These are phyloP conservation scores for Elsinoe arachidis DNA, from an alignment of 2,329 filamentous ascomycete species.

Conservation along the genomic window DNA sequence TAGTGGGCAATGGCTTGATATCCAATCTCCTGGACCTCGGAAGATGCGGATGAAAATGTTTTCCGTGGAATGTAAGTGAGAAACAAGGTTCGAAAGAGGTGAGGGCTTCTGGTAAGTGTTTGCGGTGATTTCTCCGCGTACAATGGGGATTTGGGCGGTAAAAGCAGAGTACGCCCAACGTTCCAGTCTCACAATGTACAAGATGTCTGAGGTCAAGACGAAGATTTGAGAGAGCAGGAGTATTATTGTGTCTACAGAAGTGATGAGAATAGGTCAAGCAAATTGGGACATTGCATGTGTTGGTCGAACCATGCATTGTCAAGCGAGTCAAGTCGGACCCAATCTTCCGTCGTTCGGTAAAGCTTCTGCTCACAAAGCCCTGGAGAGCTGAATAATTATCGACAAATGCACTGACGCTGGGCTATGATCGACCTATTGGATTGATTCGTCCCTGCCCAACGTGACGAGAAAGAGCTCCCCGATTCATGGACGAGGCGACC, in stretches of 20 bases:
- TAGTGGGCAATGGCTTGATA: conserved; percentile 2
- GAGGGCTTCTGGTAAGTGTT: background rate
- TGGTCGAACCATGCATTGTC: background rate
- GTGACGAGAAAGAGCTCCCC: background rate
- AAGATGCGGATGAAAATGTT: background rate
- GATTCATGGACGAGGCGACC: background rate
- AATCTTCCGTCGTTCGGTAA: background rate
- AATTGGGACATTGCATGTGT: background rate
- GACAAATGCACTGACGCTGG: conserved; percentile 5
- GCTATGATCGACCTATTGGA: background rate
- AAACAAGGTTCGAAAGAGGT: background rate
- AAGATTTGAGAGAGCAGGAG: no score
- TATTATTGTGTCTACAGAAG: background rate
- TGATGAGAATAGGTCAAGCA: background rate
- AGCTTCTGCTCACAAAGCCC: background rate
- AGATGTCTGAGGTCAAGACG: background rate
- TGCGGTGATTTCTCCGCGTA: background rate
- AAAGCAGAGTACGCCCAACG: background rate
- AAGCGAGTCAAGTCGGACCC: conserved; percentile 3
- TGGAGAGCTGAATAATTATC: conserved; percentile 2
- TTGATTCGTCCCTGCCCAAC: background rate
- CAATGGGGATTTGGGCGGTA: background rate
- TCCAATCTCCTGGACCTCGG: background rate
- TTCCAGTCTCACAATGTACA: background rate
- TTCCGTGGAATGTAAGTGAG: background rate